Percentiles rank a stretch among this genome's conserved stretches.
Conservation (phyloP, 2,329 filamentous ascomycete species). For the Aspergillus quadricinctus region DNA sequence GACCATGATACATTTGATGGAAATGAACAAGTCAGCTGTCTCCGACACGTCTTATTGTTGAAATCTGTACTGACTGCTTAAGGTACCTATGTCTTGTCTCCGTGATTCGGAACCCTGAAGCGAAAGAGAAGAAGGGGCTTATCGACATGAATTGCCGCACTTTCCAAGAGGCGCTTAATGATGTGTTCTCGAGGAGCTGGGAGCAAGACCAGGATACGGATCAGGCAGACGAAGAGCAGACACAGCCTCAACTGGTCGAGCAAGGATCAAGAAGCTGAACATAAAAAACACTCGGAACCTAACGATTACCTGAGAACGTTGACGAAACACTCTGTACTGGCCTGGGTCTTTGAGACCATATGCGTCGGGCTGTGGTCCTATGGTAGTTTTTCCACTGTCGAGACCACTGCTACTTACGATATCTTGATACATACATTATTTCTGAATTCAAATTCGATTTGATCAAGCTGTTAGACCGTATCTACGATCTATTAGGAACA, state of each 20-base stretch:
- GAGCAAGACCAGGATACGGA: slow-evolving; percentile 34
- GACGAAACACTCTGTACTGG: background rate
- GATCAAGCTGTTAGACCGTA: background rate
- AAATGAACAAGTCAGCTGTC: slow-evolving; percentile 59
- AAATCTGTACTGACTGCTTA: slow-evolving; percentile 12
- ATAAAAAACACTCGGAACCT: background rate
- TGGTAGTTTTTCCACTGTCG: background rate
- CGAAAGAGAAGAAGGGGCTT: slow-evolving; percentile 59
- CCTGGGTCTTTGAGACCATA: background rate
- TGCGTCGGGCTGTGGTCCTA: background rate
- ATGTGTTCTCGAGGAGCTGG: slow-evolving; percentile 55
- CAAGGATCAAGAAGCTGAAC: background rate
- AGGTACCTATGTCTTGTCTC: slow-evolving; percentile 63
- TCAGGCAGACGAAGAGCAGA: slow-evolving; percentile 12
- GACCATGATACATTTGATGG: slow-evolving; percentile 60
- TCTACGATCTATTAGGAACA: background rate
- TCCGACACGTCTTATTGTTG: background rate
- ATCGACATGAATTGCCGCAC: slow-evolving; percentile 65
- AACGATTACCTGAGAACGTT: background rate
- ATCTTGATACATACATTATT: background rate
- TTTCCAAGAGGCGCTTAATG: slow-evolving; percentile 58
- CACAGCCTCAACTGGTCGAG: slow-evolving; percentile 7
- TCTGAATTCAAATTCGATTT: background rate
- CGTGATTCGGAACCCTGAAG: slow-evolving; percentile 61
- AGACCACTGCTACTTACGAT: background rate